Conservation (phyloP, 225 moss, liverwort and hornwort genomes). For the Marchantia polymorpha region DNA sequence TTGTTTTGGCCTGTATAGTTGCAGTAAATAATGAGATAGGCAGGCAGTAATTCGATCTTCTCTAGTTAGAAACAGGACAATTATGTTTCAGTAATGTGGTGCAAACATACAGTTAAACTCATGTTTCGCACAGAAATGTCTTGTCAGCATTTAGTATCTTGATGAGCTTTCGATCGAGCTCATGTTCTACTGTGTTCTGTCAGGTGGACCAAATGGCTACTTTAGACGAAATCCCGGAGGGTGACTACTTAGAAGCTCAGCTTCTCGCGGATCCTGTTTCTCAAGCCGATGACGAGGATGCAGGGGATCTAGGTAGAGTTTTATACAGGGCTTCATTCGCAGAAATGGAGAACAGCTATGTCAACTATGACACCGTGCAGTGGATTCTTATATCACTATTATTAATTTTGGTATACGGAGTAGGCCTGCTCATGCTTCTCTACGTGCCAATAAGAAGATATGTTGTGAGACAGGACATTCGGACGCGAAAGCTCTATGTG, state of each 20-base stretch:
- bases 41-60: too few species aligned
- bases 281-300: conserved; percentile 46
- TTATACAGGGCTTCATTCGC: conserved; percentile 52
- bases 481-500: conserved; percentile 53
- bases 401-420: conserved; percentile 58
- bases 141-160: background rate
- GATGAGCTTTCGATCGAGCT: background rate
- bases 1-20: background rate
- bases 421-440: conserved; percentile 56
- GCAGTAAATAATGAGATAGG: background rate
- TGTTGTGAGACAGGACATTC: conserved; percentile 54
- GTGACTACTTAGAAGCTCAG: conserved; percentile 57
- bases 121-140: background rate
- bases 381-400: conserved; percentile 59
- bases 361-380: conserved; percentile 62
- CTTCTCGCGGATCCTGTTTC: conserved; percentile 56
- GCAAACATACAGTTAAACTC: too few species aligned
- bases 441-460: conserved; percentile 56
- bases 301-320: conserved; percentile 47
- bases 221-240: conserved; percentile 49
- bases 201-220: conserved; percentile 47
- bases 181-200: background rate
- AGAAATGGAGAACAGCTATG: conserved; percentile 51
- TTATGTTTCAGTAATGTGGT: too few species aligned
- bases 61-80: too few species aligned